These are phyloP conservation scores for Fusarium keratoplasticum DNA, from an alignment of 2,329 filamentous ascomycete species.

Conservation along the genomic window DNA sequence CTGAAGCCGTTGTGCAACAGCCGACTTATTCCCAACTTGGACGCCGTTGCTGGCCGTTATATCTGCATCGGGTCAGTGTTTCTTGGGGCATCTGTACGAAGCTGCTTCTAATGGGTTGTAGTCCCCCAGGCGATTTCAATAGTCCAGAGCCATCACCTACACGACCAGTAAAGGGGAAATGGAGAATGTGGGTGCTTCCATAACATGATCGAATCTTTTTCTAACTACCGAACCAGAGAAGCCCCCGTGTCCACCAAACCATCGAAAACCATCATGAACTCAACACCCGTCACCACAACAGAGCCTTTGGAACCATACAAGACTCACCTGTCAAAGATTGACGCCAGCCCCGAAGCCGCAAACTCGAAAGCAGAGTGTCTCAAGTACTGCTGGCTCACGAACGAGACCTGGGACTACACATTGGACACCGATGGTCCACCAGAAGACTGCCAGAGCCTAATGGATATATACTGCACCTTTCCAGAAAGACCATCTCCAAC, in stretches of 20 bases:
- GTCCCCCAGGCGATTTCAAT: not conserved
- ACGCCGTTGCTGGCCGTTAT: not conserved
- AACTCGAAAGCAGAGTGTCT: not conserved
- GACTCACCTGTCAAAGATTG: not conserved
- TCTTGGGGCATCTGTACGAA: fast-evolving
- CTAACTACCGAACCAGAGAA: not conserved
- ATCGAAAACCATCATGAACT: not conserved
- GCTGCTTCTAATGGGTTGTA: not conserved
- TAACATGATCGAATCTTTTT: not conserved
- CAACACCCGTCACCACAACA: not conserved
- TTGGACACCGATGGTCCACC: not conserved
- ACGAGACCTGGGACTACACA: not conserved
- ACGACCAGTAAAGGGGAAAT: not conserved
- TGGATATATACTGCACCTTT: not conserved
- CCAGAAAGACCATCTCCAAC: not conserved
- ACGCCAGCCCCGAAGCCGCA: not conserved
- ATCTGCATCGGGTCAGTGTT: not conserved
- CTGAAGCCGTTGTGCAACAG: not conserved
- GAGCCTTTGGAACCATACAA: not conserved
- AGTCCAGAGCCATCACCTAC: not conserved
- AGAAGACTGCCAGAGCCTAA: not conserved
- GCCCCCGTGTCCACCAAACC: not conserved
- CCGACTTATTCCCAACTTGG: not conserved
- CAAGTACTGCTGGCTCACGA: not conserved
- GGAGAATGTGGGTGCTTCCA: not conserved